Base-by-base conservation (phyloP, 331 rosid species). In the Quercus lobata region DNA sequence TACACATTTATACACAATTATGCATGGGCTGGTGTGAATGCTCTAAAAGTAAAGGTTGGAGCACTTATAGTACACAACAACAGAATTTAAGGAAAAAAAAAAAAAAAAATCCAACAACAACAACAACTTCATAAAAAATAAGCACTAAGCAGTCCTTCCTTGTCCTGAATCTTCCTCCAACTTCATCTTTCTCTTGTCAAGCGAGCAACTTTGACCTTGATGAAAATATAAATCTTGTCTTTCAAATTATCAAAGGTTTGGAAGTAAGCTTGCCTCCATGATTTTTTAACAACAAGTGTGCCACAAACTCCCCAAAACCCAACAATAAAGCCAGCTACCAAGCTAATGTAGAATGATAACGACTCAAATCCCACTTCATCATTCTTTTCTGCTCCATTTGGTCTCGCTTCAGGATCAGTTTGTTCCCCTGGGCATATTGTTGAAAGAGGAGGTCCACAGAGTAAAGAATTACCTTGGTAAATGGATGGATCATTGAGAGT, bases 401-500 rank as follows among this genome's bases (percentile, higher is more conserved):
- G 46, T 6, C 0, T 32, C 3, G 0, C 71, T 29, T 6, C 4
- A 0, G 24, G 46, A 15, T 30, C 24, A 1, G 1, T 7, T 65
- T 30, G 1, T 15, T 65, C 46, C 5, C 24, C 2, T 0, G 16
- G 27, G 41, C 83, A 79, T 22, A 62, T 63, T 1, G 58, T 34
- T 1, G 15, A 53, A 53, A 73, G 78, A 16, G 83, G 74, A 34
- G n/a, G 49, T 9, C 74, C 83, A 53, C 74, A 63, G 1, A 79
- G 78, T 12, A 54, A 73, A 34, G 71, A 66, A 35, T 79, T 79
- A 21, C 73, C 78, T 72, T 72, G 17, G 14, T 58, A 79, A 8
- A 72, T 62, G 11, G 78, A 49, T 22, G 63, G 53, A 12, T 79
- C 77, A 6, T 78, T 56, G 76, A 72, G 55, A 11, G 55, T 74